Conservation (phyloP, 2,329 filamentous ascomycete species). For the Diplocarpon mali region DNA sequence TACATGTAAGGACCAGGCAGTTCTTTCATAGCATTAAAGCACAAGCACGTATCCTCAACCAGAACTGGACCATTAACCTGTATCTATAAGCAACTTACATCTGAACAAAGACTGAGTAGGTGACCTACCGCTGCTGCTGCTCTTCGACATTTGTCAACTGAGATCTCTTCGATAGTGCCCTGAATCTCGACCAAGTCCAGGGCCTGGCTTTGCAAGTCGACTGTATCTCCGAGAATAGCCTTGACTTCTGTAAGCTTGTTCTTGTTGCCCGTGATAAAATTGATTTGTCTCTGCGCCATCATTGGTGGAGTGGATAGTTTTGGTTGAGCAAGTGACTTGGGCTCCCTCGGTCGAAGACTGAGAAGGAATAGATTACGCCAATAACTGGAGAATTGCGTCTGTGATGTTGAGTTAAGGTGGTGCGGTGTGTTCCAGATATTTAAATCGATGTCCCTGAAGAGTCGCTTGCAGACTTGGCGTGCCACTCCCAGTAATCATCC, state of each 20-base stretch:
- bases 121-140: conserved; percentile 63
- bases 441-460: no score
- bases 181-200: conserved; percentile 85
- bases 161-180: conserved; percentile 85
- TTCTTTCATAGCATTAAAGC: conserved; percentile 83
- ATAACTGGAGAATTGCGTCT: no score
- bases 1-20: conserved; percentile 95
- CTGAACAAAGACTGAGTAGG: not conserved
- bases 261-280: conserved; percentile 94
- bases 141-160: conserved; percentile 71
- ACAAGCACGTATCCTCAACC: conserved; percentile 91
- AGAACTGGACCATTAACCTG: conserved; percentile 79
- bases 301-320: not conserved
- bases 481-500: not conserved
- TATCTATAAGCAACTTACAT: not conserved
- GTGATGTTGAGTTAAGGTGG: no score
- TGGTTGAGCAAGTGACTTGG: no score
- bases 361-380: no score
- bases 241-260: conserved; percentile 89
- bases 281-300: conserved; percentile 40
- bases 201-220: conserved; percentile 62
- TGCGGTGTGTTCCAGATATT: no score
- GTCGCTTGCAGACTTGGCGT: no score
- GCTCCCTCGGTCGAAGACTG: no score
- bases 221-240: conserved; percentile 64